phyloP scores from a whole-genome alignment of 805 yeast species.

The Yarrowia divulgata region DNA sequence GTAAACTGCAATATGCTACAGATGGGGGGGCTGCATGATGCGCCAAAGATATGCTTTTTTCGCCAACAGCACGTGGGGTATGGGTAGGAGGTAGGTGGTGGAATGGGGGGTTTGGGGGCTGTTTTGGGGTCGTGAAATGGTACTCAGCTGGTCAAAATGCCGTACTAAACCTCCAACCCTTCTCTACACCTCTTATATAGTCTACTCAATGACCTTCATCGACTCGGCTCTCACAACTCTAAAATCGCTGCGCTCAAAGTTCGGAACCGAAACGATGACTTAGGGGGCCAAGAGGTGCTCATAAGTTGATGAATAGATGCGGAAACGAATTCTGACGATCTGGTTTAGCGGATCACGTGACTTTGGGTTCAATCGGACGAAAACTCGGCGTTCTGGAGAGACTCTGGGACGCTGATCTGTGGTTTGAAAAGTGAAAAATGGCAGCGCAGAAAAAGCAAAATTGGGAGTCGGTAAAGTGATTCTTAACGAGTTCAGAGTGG shows the following conservation, averaged over 20 bases:
- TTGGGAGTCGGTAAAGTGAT: too few species aligned
- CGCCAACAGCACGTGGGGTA: constrained; percentile 27
- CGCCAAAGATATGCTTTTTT: constrained; percentile 17
- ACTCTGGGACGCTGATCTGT: background rate
- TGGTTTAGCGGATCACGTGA: background rate
- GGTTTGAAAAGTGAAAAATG: constrained; percentile 11
- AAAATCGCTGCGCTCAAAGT: constrained; percentile 33
- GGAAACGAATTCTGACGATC: too few species aligned
- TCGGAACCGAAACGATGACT: background rate
- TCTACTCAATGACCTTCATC: background rate
- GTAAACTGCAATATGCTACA: constrained; percentile 14
- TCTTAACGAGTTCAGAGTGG: too few species aligned
- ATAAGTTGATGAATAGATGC: background rate
- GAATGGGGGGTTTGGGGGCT: too few species aligned
- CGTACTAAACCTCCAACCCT: background rate
- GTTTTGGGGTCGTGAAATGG: too few species aligned
- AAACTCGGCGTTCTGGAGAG: background rate
- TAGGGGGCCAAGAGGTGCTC: too few species aligned
- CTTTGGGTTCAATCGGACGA: background rate
- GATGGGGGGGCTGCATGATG: constrained; percentile 4
- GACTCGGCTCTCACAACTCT: constrained; percentile 27
- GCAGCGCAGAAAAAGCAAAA: background rate
- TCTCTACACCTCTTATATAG: background rate
- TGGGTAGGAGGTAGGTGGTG: too few species aligned
- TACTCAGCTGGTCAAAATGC: background rate